phyloP scores from a whole-genome alignment of 169 alveolate genomes.

The Eimeria necatrix region DNA sequence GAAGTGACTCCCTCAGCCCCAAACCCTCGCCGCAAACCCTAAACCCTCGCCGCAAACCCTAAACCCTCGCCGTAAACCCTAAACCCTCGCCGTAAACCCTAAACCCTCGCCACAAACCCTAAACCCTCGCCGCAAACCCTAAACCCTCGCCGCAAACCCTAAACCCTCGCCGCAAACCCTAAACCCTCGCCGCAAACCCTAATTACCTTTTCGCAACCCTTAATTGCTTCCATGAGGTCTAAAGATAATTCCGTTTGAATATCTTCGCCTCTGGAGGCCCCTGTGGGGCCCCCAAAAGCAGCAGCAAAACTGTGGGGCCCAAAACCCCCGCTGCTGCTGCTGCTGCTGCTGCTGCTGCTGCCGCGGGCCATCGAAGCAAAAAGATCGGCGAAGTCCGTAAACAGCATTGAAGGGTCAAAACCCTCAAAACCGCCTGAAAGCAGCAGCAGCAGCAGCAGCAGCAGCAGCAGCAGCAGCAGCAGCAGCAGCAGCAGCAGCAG shows the following conservation, averaged over 20 bases:
- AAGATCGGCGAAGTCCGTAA: not conserved
- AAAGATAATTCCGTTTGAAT: slow-evolving; percentile 8
- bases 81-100: not conserved
- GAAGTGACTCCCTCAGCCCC: not conserved
- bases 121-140: no score
- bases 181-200: slow-evolving; percentile 38
- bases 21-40: no score
- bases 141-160: no score
- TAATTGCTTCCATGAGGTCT: slow-evolving; percentile 92
- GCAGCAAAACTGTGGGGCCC: not conserved
- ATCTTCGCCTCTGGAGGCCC: not conserved
- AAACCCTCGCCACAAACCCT: not conserved
- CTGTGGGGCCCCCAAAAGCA: not conserved
- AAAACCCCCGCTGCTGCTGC: not conserved
- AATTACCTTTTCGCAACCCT: slow-evolving; percentile 89
- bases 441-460: slow-evolving; percentile 17
- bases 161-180: not conserved
- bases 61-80: no score
- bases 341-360: slow-evolving; percentile 10
- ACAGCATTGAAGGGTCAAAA: not conserved
- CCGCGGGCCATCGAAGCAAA: not conserved
- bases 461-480: slow-evolving; percentile 6
- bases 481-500: slow-evolving; percentile 3
- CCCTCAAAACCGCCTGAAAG: not conserved
- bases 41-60: no score